Conservation (phyloP, 1,284 basidiomycete genomes). For the Ustilago trichophora region DNA sequence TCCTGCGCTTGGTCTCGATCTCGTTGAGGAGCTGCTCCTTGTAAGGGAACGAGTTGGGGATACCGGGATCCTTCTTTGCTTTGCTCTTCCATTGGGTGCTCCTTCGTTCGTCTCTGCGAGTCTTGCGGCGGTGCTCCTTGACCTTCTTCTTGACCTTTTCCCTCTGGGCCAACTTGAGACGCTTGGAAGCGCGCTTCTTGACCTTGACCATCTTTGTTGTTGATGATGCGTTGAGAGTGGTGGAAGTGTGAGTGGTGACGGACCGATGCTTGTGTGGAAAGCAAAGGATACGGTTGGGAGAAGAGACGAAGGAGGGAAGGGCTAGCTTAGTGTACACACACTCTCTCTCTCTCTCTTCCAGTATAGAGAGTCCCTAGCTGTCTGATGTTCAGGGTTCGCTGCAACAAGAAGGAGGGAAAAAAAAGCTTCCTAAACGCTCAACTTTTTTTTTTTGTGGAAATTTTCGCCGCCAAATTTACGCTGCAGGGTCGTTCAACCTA, state of each 20-base stretch:
- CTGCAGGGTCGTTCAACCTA: too few relatives aligned
- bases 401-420: slow-evolving; percentile 8
- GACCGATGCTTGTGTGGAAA: slow-evolving; percentile 7
- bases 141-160: slow-evolving; percentile 65
- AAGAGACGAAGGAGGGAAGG: neutral
- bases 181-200: slow-evolving; percentile 61
- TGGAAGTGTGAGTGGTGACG: neutral
- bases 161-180: slow-evolving; percentile 58
- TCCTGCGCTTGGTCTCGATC: slow-evolving; percentile 59
- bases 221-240: too few relatives aligned
- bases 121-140: slow-evolving; percentile 62
- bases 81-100: slow-evolving; percentile 79
- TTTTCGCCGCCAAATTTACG: too few relatives aligned
- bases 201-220: slow-evolving; percentile 51
- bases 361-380: too few relatives aligned
- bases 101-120: slow-evolving; percentile 78
- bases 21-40: slow-evolving; percentile 96
- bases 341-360: neutral
- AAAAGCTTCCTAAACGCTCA: slow-evolving; percentile 5
- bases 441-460: slow-evolving; percentile 22
- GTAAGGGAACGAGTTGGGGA: slow-evolving; percentile 96
- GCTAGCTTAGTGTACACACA: neutral
- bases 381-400: slow-evolving; percentile 17
- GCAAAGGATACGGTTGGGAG: slow-evolving; percentile 1
- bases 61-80: slow-evolving; percentile 86